Base-by-base conservation (phyloP, 2,329 filamentous ascomycete genomes). In the Neonectria faginata region DNA sequence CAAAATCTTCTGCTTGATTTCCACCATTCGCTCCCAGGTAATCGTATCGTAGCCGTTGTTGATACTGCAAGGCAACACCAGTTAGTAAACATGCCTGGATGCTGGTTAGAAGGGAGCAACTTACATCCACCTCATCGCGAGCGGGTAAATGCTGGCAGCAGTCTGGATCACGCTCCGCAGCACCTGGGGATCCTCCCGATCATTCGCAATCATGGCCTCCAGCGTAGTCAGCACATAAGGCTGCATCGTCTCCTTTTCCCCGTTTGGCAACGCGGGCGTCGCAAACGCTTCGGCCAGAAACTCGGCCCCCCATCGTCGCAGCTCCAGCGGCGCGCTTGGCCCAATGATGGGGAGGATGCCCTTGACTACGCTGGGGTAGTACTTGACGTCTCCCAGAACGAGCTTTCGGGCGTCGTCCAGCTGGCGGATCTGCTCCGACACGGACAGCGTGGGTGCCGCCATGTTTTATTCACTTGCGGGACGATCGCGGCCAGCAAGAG, bases 201-300 rank as follows among this genome's bases (percentile, higher is more conserved):
- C 85, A 69, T 89, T 87, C 71, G 92, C 89, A 66, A 93, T 79
- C 77, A 93, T 85, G 57, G 85, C 85, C 75, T 89, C 87, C 69
- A 99, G 80, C 27, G 91, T 92, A 71, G 93, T 90, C 74, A 99
- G 81, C 64, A 97, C 92, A 65, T 88, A 86, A 64, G 93, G 84
- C 70, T 91, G 89, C 81, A 96, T 84, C 66, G 89, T 89, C 83
- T 90, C 93, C 84, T 98, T 99, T 78, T 92, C 89, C 57, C 90
- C 85, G 64, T 88, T 84, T 20, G 90, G 83, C 73, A 98, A 85
- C 22, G 91, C 89, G n/a, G 97, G 96, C 65, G 93, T 97, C 62
- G 96, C 91, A 81, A 99, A 98, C 2, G 94, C 94, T 83, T 99
- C 96, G 61, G 95, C 94, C 47, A 99, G 85, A 76, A 99, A 99